Conservation (phyloP, 116 monocot species). For the Cymodocea nodosa region DNA sequence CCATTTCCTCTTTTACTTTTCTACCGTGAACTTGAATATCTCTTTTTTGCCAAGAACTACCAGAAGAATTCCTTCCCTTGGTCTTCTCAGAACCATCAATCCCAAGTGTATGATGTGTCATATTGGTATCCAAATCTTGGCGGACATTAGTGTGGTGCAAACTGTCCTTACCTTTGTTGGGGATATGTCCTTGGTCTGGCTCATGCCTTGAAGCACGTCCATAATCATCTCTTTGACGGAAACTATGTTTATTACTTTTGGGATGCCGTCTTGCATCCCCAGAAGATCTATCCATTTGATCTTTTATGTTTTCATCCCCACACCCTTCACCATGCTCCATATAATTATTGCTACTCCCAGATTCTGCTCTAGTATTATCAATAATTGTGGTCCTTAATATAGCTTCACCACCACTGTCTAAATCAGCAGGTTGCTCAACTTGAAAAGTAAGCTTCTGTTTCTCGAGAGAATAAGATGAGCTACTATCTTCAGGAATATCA, state of each 20-base stretch:
- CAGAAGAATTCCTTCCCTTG: slow-evolving; percentile 26
- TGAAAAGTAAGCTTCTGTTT: slow-evolving; percentile 29
- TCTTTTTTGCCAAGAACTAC: slow-evolving; percentile 37
- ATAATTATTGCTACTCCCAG: slow-evolving; percentile 36
- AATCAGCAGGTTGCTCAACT: slow-evolving; percentile 27
- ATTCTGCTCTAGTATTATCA: slow-evolving; percentile 37
- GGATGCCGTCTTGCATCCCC: slow-evolving; percentile 31
- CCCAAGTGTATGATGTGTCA: slow-evolving; percentile 26
- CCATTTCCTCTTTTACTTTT: slow-evolving; percentile 47
- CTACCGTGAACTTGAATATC: slow-evolving; percentile 37
- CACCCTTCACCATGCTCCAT: slow-evolving; percentile 26
- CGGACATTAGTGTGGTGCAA: slow-evolving; percentile 26
- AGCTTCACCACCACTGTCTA: slow-evolving; percentile 23
- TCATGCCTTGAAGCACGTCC: slow-evolving; percentile 31
- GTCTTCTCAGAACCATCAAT: slow-evolving; percentile 43
- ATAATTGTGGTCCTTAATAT: slow-evolving; percentile 21
- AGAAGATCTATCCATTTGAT: slow-evolving; percentile 19
- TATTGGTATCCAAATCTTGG: slow-evolving; percentile 32
- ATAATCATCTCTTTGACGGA: slow-evolving; percentile 35
- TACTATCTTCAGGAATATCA: slow-evolving; percentile 29
- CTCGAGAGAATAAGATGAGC: slow-evolving; percentile 22
- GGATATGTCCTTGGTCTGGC: slow-evolving; percentile 15
- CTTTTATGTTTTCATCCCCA: slow-evolving; percentile 40
- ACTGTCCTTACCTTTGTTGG: slow-evolving; percentile 37
- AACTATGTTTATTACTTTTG: slow-evolving; percentile 22